phyloP scores from a whole-genome alignment of 2,329 filamentous ascomycete species.

The Beauveria bassiana region DNA sequence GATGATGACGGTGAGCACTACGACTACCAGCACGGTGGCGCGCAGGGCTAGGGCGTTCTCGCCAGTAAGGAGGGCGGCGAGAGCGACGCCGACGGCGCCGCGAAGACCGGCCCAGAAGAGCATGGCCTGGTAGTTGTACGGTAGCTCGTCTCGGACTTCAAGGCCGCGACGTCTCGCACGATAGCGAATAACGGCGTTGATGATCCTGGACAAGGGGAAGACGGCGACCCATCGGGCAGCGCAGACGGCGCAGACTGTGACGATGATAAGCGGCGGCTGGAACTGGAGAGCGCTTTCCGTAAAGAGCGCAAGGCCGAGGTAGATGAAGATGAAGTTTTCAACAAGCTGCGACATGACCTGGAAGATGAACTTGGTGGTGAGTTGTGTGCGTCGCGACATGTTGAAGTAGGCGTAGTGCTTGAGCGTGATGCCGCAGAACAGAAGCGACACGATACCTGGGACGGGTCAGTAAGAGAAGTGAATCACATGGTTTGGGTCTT shows the following conservation, averaged over 20 bases:
- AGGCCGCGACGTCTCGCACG: conserved; percentile 65
- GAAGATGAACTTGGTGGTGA: conserved; percentile 97
- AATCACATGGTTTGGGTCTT: conserved; percentile 19
- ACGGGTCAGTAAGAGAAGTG: background rate
- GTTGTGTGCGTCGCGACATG: conserved; percentile 94
- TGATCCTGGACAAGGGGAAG: conserved; percentile 80
- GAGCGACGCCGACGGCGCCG: conserved; percentile 88
- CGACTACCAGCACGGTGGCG: conserved; percentile 93
- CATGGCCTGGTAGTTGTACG: conserved; percentile 97
- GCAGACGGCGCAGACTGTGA: conserved; percentile 87
- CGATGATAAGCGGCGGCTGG: conserved; percentile 90
- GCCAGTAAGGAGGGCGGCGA: conserved; percentile 81
- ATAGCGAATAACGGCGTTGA: conserved; percentile 91
- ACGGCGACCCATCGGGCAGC: conserved; percentile 88
- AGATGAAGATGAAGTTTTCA: conserved; percentile 99
- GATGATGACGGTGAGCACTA: conserved; percentile 96
- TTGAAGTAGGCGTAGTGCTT: conserved; percentile 99
- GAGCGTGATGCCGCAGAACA: conserved; percentile 96
- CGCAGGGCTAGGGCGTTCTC: conserved; percentile 75
- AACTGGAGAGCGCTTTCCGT: conserved; percentile 83
- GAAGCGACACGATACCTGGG: conserved; percentile 82
- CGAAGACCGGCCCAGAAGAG: conserved; percentile 98
- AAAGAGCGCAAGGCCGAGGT: conserved; percentile 88
- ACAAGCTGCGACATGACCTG: conserved; percentile 90
- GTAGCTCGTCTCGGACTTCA: conserved; percentile 78